phyloP scores from a whole-genome alignment of 352 stramenopile genomes.

The Pelagophyceae sp. region DNA sequence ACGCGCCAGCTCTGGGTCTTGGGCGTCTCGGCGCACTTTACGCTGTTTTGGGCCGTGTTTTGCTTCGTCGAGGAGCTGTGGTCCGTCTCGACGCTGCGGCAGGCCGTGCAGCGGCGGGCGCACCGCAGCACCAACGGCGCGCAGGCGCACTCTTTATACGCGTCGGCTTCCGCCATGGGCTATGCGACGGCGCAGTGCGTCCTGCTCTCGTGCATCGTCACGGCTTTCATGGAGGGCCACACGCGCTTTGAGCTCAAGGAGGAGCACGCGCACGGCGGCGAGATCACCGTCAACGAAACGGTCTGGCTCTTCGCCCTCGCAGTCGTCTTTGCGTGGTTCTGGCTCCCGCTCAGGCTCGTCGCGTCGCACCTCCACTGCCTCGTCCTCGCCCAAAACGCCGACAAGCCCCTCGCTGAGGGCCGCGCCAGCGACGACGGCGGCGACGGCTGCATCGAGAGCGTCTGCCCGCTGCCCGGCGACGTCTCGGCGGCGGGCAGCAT shows the following conservation, averaged over 20 bases:
- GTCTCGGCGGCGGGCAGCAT: background rate
- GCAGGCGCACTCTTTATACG: background rate
- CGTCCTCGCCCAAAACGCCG: background rate
- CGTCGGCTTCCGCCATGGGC: background rate
- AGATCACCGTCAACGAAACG: conserved; percentile 12
- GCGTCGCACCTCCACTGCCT: background rate
- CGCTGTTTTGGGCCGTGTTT: background rate
- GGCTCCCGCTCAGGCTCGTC: conserved; percentile 1
- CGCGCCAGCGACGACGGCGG: background rate
- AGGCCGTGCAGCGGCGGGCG: background rate
- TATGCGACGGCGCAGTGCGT: conserved; percentile 20
- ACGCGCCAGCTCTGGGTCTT: background rate
- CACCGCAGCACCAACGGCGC: background rate
- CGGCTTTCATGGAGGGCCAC: conserved; percentile 19
- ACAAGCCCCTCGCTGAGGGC: background rate
- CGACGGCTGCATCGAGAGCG: background rate
- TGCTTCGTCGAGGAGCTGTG: conserved; percentile 19
- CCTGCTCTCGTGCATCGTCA: conserved; percentile 5
- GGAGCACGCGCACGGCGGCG: background rate
- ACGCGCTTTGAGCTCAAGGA: conserved; percentile 3
- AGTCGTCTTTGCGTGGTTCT: conserved; percentile 7
- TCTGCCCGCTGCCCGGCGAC: background rate
- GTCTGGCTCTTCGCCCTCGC: background rate
- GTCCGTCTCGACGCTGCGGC: background rate
- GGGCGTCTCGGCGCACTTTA: background rate